These are phyloP conservation scores for Nitzschia inconspicua DNA, from an alignment of 108 stramenopile species.

Conservation along the genomic window DNA sequence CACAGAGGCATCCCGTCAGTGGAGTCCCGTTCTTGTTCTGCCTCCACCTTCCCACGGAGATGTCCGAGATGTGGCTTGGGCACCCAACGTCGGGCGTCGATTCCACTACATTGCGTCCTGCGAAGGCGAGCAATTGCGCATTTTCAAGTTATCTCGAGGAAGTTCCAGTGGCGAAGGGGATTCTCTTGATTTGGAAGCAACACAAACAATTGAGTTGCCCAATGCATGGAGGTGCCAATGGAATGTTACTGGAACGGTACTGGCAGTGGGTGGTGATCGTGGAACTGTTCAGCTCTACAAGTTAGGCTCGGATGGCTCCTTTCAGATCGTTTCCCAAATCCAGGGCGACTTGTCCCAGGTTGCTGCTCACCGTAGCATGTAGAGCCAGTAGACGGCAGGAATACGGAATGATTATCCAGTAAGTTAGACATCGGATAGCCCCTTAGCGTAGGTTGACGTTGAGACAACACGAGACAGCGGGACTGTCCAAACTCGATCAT, in stretches of 20 bases:
- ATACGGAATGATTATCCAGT: too few species aligned
- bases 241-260: constrained; percentile 90
- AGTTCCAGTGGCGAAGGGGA: constrained; percentile 11
- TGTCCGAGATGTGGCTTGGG: constrained; percentile 90
- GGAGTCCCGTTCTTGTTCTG: constrained; percentile 57
- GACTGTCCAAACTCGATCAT: too few species aligned
- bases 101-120: constrained; percentile 85
- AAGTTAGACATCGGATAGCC: too few species aligned
- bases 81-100: constrained; percentile 88
- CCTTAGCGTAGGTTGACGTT: too few species aligned
- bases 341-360: constrained; percentile 36
- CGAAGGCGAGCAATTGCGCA: constrained; percentile 43
- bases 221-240: constrained; percentile 66
- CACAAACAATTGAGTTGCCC: constrained; percentile 42
- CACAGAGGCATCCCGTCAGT: constrained; percentile 54
- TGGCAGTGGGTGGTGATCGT: constrained; percentile 80
- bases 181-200: constrained; percentile 57
- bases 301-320: constrained; percentile 58
- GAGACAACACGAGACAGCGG: too few species aligned
- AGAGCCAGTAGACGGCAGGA: too few species aligned
- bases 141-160: constrained; percentile 36
- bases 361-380: too few species aligned
- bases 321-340: constrained; percentile 72
- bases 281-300: constrained; percentile 85
- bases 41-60: constrained; percentile 45